Evolutionary conservation across 2,329 filamentous ascomycete species (phyloP), one percentile per base, ranked within the genome.

Genomic region (Ceratocystiopsis brevicomis): DNA sequence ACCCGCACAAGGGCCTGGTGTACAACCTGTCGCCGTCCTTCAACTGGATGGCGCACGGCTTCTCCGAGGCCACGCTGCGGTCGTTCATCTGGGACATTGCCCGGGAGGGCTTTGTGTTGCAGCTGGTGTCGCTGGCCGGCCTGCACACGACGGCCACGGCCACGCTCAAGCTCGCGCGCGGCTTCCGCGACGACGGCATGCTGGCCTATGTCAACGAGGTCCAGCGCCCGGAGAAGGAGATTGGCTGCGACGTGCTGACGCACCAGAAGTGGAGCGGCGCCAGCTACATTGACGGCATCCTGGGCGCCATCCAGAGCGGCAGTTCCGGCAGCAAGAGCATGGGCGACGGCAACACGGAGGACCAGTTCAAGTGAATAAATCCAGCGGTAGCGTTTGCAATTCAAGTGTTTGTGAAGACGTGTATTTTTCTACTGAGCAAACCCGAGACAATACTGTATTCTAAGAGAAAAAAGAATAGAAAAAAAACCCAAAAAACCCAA

Each of bases 11-110:
- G 71, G 81, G 83, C 34, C 72, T 98, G 19, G 88, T 96, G 0
- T 98, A 98, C 66, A 98, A 98, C 64, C 72, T 98, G 2, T 87
- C 80, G 5, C 90, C 90, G 1, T 93, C 84, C 10, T 98, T 98
- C 71, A 96, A 98, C 68, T 98, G 90, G 90, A 90, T 92, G 76
- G 77, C 77, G 12, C 87, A 96, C 57, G 90, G 88, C 30, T 98
- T 96, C 62, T 79, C 73, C 3, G 76, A 86, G 49, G 77, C 76
- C 48, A 79, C 80, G 6, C 70, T 98, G 44, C 85, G 81, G 63
- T 85, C 75, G 6, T 98, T 98, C 60, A 82, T 98, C 53, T 96
- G 88, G 88, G 88, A 96, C 59, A 76, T 98, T 50, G 90, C 87
- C 10, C 76, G 78, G 57, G 81, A 95, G 53, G 88, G 88, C 47